phyloP scores from a whole-genome alignment of 2,329 filamentous ascomycete genomes.

The Aspergillus intermedius region DNA sequence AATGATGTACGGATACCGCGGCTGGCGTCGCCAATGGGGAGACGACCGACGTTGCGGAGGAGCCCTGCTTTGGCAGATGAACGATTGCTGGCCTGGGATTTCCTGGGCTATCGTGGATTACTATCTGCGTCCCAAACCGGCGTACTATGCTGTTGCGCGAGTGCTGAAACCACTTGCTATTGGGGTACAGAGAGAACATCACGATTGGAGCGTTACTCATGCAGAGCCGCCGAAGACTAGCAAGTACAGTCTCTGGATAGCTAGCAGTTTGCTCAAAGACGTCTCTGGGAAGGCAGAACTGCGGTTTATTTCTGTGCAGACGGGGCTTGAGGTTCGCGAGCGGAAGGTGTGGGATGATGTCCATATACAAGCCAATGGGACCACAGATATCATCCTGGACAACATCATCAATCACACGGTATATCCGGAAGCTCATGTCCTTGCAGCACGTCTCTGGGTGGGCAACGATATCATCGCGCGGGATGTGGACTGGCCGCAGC shows the following conservation, averaged over 20 bases:
- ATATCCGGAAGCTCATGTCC: conserved; percentile 50
- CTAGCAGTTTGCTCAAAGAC: conserved; percentile 40
- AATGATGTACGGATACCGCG: conserved; percentile 55
- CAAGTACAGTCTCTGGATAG: conserved; percentile 53
- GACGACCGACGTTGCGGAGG: conserved; percentile 41
- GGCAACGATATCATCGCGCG: conserved; percentile 46
- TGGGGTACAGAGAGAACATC: conserved; percentile 51
- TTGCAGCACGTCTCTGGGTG: conserved; percentile 48
- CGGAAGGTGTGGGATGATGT: conserved; percentile 44
- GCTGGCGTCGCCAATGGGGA: conserved; percentile 47
- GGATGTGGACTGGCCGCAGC: conserved; percentile 56
- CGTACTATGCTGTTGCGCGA: conserved; percentile 55
- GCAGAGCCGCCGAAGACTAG: conserved; percentile 49
- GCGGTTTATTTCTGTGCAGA: conserved; percentile 49
- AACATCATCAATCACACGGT: conserved; percentile 46
- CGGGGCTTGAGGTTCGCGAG: conserved; percentile 50
- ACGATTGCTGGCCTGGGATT: conserved; percentile 54
- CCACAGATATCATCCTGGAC: conserved; percentile 45
- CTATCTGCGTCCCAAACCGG: conserved; percentile 55
- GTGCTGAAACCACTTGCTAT: conserved; percentile 53
- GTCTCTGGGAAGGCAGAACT: conserved; percentile 32
- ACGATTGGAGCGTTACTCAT: conserved; percentile 56
- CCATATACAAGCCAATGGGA: conserved; percentile 47
- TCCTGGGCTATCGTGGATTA: conserved; percentile 60
- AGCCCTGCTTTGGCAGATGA: conserved; percentile 43